phyloP scores from a whole-genome alignment of 805 yeast species.

The Candida golubevii region DNA sequence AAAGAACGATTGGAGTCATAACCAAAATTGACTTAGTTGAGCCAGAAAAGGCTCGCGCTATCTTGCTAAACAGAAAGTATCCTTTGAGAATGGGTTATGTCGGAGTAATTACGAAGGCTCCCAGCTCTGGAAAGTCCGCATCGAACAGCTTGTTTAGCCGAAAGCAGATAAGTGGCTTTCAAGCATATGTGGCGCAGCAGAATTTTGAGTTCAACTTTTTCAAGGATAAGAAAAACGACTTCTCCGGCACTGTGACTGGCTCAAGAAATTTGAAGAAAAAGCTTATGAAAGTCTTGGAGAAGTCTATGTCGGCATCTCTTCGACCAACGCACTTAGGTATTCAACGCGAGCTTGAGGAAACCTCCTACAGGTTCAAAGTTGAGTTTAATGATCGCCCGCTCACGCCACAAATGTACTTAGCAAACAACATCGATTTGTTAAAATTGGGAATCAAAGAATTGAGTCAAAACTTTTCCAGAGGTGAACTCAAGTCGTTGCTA shows the following conservation, averaged over 20 bases:
- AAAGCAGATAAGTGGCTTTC: constrained; percentile 45
- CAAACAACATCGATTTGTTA: constrained; percentile 83
- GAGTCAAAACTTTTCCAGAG: constrained; percentile 75
- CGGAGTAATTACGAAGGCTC: constrained; percentile 90
- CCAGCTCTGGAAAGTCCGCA: constrained; percentile 33
- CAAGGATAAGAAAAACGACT: constrained; percentile 54
- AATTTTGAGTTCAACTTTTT: constrained; percentile 56
- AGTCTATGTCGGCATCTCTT: constrained; percentile 83
- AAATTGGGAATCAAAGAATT: constrained; percentile 85
- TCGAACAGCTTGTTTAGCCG: constrained; percentile 43
- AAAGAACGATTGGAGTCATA: constrained; percentile 92
- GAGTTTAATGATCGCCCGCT: constrained; percentile 92
- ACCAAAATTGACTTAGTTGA: constrained; percentile 91
- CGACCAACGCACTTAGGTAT: constrained; percentile 84
- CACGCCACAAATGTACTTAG: constrained; percentile 91
- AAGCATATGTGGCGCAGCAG: constrained; percentile 64
- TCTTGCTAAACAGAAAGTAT: constrained; percentile 73
- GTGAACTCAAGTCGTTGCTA: constrained; percentile 72
- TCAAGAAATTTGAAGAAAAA: constrained; percentile 72
- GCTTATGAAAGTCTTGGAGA: constrained; percentile 81
- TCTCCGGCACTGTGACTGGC: constrained; percentile 65
- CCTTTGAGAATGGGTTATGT: constrained; percentile 96
- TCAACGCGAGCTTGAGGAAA: constrained; percentile 88
- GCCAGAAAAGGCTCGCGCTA: constrained; percentile 62
- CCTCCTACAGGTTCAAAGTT: constrained; percentile 88